These are phyloP conservation scores for Aspergillus incahuasiensis DNA, from an alignment of 495 filamentous ascomycete species.

Conservation along the genomic window DNA sequence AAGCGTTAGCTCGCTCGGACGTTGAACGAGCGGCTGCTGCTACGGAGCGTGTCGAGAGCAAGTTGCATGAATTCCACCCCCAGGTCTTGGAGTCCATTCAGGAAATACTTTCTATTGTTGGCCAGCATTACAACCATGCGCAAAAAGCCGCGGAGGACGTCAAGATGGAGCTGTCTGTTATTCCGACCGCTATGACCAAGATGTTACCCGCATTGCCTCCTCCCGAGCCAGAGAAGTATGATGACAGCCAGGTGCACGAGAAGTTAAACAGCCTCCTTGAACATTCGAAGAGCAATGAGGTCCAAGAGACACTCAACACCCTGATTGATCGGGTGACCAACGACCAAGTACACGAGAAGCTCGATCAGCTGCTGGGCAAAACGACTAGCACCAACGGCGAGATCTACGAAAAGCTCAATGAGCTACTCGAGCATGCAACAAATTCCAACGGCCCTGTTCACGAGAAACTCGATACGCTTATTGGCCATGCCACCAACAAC, in stretches of 20 bases:
- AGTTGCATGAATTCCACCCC: conserved; percentile 75
- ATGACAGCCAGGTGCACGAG: conserved; percentile 67
- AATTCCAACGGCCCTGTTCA: conserved; percentile 64
- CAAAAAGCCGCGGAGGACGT: conserved; percentile 49
- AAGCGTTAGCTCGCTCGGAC: conserved; percentile 72
- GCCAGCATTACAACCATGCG: conserved; percentile 71
- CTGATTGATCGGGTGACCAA: conserved; percentile 60
- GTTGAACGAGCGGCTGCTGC: conserved; percentile 63
- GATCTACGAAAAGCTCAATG: conserved; percentile 40
- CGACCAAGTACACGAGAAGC: conserved; percentile 38
- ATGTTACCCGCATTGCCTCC: conserved; percentile 46
- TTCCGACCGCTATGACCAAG: conserved; percentile 46
- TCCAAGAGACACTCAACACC: conserved; percentile 78
- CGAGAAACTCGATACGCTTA: conserved; percentile 51
- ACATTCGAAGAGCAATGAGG: conserved; percentile 46
- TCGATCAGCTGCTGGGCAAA: conserved; percentile 58
- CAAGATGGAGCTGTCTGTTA: conserved; percentile 46
- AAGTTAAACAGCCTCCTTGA: conserved; percentile 84
- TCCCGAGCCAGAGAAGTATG: conserved; percentile 52
- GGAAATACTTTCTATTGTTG: conserved; percentile 74
- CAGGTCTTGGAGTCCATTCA: conserved; percentile 77
- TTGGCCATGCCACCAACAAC: conserved; percentile 31
- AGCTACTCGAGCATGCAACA: conserved; percentile 59
- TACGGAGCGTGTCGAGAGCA: conserved; percentile 69
- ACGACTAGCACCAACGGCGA: conserved; percentile 48